Conservation (phyloP, 2,329 filamentous ascomycete genomes). For the Biscogniauxia mediterranea region DNA sequence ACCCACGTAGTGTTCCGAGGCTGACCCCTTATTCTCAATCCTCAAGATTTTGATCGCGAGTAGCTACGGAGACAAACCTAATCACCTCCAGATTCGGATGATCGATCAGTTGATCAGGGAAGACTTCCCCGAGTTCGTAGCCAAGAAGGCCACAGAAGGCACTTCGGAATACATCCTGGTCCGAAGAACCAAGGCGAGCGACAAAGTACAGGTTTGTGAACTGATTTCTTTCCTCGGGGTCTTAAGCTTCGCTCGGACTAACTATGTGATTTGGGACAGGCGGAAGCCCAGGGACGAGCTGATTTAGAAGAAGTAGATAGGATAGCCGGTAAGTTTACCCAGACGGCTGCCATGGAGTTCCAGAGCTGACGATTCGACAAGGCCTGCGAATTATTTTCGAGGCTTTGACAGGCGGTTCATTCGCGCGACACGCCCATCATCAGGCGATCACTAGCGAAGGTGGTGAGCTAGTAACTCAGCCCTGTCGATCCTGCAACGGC, state of each 20-base stretch:
- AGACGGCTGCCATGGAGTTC: not conserved
- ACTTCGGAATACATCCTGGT: slow-evolving; percentile 19
- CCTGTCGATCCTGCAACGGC: slow-evolving; percentile 4
- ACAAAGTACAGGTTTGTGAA: slow-evolving; percentile 8
- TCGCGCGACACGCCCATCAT: slow-evolving; percentile 20
- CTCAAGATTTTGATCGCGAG: slow-evolving; percentile 20
- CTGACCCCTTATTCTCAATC: slow-evolving; percentile 5
- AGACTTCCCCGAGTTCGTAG: slow-evolving; percentile 21
- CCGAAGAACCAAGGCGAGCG: not conserved
- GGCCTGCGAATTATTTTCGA: slow-evolving; percentile 34
- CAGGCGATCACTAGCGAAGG: slow-evolving; percentile 6
- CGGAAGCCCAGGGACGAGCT: not conserved
- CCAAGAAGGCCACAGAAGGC: slow-evolving; percentile 1
- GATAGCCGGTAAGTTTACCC: not conserved
- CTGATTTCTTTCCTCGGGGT: not conserved
- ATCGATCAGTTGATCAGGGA: slow-evolving; percentile 25
- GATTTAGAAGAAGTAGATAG: not conserved
- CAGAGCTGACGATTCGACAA: slow-evolving; percentile 10
- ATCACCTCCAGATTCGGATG: slow-evolving; percentile 27
- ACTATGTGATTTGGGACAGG: not conserved
- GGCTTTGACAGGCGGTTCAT: slow-evolving; percentile 31
- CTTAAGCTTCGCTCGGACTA: not conserved
- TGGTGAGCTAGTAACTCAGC: not conserved
- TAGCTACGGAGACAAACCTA: slow-evolving; percentile 24
- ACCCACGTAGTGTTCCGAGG: not conserved